Evolutionary conservation across 2,329 filamentous ascomycete genomes (phyloP), one percentile per base, ranked within the genome.

Genomic region (Fusarium sterilihyphosum): DNA sequence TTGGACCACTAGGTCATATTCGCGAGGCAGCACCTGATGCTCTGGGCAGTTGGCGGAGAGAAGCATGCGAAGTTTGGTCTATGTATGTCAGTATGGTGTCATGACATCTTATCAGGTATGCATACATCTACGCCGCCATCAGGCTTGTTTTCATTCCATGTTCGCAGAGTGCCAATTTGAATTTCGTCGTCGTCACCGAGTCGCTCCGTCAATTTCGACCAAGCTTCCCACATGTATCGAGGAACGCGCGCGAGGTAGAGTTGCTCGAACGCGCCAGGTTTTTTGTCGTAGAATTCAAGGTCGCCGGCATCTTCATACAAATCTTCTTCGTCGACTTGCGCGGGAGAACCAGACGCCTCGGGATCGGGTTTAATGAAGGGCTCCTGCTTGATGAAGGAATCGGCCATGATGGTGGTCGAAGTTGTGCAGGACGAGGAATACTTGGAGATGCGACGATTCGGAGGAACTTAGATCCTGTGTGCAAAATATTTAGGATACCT

Each of bases 151-250:
- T 88, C 87, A 64, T 81, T 84, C 87, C 88, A 91, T 71, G 87
- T 88, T 62, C 89, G 86, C 78, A 97, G 86, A 37, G 91, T 96
- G 50, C 94, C 94, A 73, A 97, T 90, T 80, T 93, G 89, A 73
- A 97, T 93, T 83, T 95, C 93, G 65, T 92, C 92, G 75, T 97
- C 92, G 72, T 96, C 93, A 77, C 94, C 92, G 20, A 97, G 84
- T 75, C 91, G 88, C 56, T 84, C 82, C 17, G 78, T 78, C 47
- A 84, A 74, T 78, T 85, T 83, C 66, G 86, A 84, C 93, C 95
- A 97, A 50, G 92, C 89, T 76, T 96, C 90, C 91, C 94, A 96
- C 65, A 97, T 87, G 80, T 93, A 92, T 73, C 91, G 91, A 26
- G 95, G 94, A 49, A 97, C 87, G 73, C 94, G 92, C 60, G 93